Evolutionary conservation across 2,329 filamentous ascomycete genomes (phyloP).

Genomic region (Alternaria sp.): DNA sequence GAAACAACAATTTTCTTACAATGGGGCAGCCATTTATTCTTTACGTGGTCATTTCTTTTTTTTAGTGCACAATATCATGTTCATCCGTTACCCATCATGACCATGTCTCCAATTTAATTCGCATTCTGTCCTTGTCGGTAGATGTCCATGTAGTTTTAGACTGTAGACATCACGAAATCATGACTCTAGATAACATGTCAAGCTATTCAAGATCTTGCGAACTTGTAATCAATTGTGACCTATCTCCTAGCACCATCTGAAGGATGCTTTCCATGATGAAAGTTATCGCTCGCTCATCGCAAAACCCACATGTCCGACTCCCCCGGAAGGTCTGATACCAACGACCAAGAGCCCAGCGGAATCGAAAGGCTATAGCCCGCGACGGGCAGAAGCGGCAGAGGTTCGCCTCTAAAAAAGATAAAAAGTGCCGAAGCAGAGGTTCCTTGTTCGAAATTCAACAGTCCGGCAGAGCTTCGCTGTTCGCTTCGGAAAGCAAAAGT

Average conservation of each 20-base stretch:
- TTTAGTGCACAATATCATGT: constrained; percentile 46
- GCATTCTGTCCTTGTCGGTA: not conserved
- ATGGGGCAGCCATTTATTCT: constrained; percentile 49
- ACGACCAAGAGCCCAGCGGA: not conserved
- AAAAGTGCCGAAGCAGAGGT: constrained; percentile 30
- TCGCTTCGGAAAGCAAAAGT: constrained; percentile 7
- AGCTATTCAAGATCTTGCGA: not conserved
- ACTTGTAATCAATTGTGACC: not conserved
- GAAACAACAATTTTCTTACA: constrained; percentile 35
- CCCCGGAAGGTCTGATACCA: not conserved
- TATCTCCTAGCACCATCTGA: accelerated
- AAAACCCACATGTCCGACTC: not conserved
- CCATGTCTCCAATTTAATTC: constrained; percentile 13
- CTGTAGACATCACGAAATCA: not conserved
- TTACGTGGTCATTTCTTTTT: constrained; percentile 43
- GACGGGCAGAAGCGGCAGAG: constrained; percentile 15
- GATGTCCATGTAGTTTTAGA: not conserved
- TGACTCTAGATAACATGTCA: not conserved
- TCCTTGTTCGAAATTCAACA: constrained; percentile 19
- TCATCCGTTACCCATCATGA: constrained; percentile 49
- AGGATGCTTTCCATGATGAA: not conserved
- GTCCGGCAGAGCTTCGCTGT: constrained; percentile 39
- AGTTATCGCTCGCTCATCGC: not conserved
- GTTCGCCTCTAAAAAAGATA: constrained; percentile 17
- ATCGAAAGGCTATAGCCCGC: not conserved